Conservation (phyloP, 371 early-diverging fungal genomes). For the Mucor racemosus region DNA sequence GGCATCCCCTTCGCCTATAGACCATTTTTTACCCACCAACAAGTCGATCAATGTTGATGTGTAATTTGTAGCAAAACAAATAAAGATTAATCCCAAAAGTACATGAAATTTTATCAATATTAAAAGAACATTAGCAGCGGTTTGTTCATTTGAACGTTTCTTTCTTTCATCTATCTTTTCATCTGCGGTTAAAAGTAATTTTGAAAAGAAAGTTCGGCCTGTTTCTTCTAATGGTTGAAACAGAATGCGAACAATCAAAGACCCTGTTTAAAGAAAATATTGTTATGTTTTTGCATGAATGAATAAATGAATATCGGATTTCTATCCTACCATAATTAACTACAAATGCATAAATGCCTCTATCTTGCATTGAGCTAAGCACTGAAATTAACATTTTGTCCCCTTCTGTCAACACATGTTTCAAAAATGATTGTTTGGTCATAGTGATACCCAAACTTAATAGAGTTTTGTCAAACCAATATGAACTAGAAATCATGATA, state of each 20-base stretch:
- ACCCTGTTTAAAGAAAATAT: constrained; percentile 56
- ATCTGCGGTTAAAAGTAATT: constrained; percentile 36
- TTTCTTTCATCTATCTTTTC: constrained; percentile 14
- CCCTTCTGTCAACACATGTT: constrained; percentile 93
- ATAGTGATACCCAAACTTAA: constrained; percentile 74
- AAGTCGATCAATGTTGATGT: constrained; percentile 74
- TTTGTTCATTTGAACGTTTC: constrained; percentile 16
- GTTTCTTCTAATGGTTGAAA: constrained; percentile 96
- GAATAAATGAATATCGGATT: neutral
- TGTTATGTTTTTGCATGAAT: neutral
- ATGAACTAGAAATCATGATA: constrained; percentile 19
- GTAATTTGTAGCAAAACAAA: constrained; percentile 86
- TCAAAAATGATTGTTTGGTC: constrained; percentile 85
- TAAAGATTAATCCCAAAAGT: constrained; percentile 78
- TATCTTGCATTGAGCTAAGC: constrained; percentile 60
- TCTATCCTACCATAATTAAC: constrained; percentile 75
- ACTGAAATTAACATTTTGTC: constrained; percentile 87
- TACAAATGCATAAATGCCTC: constrained; percentile 87
- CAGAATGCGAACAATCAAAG: constrained; percentile 86
- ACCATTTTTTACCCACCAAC: constrained; percentile 71
- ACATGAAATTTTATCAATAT: constrained; percentile 78
- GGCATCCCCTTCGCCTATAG: constrained; percentile 49
- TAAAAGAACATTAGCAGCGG: constrained; percentile 62
- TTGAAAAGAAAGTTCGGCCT: constrained; percentile 81
- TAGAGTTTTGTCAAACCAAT: constrained; percentile 66